Evolutionary conservation across 2,329 filamentous ascomycete genomes (phyloP).

Genomic region (Colletotrichum phormii): DNA sequence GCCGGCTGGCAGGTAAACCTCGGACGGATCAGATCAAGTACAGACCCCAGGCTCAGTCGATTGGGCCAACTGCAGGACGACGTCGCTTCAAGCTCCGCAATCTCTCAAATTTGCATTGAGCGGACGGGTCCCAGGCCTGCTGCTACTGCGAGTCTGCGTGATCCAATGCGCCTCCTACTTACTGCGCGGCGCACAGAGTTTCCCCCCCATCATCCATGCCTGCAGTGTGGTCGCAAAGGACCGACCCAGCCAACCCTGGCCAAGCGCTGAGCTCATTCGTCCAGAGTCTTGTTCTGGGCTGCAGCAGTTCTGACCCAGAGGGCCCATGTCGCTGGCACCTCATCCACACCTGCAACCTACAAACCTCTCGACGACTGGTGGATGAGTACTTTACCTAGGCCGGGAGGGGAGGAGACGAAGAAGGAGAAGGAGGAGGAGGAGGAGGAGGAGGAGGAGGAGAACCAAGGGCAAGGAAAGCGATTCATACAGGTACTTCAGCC

Average conservation of each 20-base stretch:
- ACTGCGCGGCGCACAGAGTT: constrained; percentile 7
- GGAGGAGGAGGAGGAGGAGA: neutral
- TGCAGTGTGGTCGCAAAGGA: constrained; percentile 17
- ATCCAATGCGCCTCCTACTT: constrained; percentile 8
- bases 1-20: constrained; percentile 23
- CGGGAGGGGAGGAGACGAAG: neutral
- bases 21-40: constrained; percentile 28
- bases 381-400: neutral
- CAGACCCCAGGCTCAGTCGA: constrained; percentile 5
- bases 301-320: constrained; percentile 33
- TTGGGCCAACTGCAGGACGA: constrained; percentile 28
- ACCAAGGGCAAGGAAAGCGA: neutral
- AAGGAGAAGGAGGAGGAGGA: neutral
- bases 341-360: constrained; percentile 16
- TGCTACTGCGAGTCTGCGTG: constrained; percentile 11
- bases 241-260: constrained; percentile 23
- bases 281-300: constrained; percentile 24
- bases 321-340: constrained; percentile 34
- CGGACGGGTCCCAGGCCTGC: neutral
- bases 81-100: constrained; percentile 32
- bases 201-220: neutral
- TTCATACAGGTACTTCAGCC: neutral
- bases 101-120: constrained; percentile 30
- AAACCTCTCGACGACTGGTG: neutral
- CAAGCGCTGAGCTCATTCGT: constrained; percentile 29